These are phyloP conservation scores for Pachysandra terminalis DNA, from an alignment of 164 flowering plant genomes.

Conservation along the genomic window DNA sequence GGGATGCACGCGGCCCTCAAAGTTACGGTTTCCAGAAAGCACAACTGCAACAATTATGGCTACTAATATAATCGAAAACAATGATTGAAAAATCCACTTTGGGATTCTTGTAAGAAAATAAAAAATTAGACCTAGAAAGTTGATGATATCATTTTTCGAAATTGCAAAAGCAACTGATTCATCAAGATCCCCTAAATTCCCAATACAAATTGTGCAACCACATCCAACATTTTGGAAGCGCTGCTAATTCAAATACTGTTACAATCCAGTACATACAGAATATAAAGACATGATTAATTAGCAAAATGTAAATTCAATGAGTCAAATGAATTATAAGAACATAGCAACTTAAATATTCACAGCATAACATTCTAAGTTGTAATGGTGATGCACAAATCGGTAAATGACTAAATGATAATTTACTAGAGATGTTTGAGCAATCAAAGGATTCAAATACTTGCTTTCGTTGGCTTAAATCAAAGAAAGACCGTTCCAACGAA, in stretches of 20 bases:
- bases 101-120: neutral
- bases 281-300: slow-evolving; percentile 7
- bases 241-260: slow-evolving; percentile 61
- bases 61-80: slow-evolving; percentile 22
- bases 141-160: slow-evolving; percentile 74
- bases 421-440: too few relatives aligned
- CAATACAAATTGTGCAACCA: slow-evolving; percentile 92
- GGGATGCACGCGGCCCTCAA: slow-evolving; percentile 97
- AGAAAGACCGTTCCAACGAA: too few relatives aligned
- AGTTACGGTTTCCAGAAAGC: slow-evolving; percentile 93
- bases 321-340: neutral
- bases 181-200: slow-evolving; percentile 91
- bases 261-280: slow-evolving; percentile 61
- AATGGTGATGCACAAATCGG: too few relatives aligned
- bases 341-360: neutral
- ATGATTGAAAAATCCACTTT: neutral
- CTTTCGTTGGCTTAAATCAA: too few relatives aligned
- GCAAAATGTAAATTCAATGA: neutral
- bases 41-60: slow-evolving; percentile 92
- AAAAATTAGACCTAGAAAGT: too few relatives aligned
- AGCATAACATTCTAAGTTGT: neutral
- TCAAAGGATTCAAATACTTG: too few relatives aligned
- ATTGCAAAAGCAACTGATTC: slow-evolving; percentile 69
- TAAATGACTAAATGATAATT: too few relatives aligned
- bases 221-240: slow-evolving; percentile 84